A percentile compares a stretch with the other conserved stretches of the same genome.
phyloP scores from a whole-genome alignment of 2,329 filamentous ascomycete genomes.

The Calonectria pteridis region DNA sequence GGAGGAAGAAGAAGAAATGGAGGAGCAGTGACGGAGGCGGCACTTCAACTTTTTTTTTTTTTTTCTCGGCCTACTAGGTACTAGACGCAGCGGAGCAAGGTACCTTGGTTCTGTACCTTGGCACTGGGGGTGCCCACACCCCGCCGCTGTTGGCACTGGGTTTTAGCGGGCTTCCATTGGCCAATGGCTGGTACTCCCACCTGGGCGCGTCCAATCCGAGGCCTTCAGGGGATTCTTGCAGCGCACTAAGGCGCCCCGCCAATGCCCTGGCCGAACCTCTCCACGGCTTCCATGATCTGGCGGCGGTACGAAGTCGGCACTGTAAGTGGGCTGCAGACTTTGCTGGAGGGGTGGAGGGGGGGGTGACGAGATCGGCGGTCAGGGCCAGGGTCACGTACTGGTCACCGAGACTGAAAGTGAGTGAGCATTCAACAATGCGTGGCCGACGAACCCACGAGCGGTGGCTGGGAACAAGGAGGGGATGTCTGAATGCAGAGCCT shows the following conservation, averaged over 20 bases:
- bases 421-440: neutral
- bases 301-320: slow-evolving; percentile 16
- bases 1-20: slow-evolving; percentile 31
- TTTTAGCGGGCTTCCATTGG: slow-evolving; percentile 34
- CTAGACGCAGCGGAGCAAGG: slow-evolving; percentile 19
- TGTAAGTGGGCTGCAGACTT: slow-evolving; percentile 19
- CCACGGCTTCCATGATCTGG: slow-evolving; percentile 36
- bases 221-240: slow-evolving; percentile 36
- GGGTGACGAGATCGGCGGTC: slow-evolving; percentile 42
- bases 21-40: slow-evolving; percentile 38
- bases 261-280: slow-evolving; percentile 41
- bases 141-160: slow-evolving; percentile 29
- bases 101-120: slow-evolving; percentile 27
- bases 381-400: slow-evolving; percentile 32
- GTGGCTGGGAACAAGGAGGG: slow-evolving; percentile 23
- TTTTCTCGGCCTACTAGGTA: slow-evolving; percentile 32
- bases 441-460: slow-evolving; percentile 11
- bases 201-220: slow-evolving; percentile 35
- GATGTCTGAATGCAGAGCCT: neutral
- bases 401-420: slow-evolving; percentile 22
- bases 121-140: slow-evolving; percentile 28
- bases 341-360: slow-evolving; percentile 35
- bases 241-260: slow-evolving; percentile 43
- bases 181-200: slow-evolving; percentile 36
- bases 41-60: slow-evolving; percentile 47